phyloP scores from a whole-genome alignment of 2,329 filamentous ascomycete species.

The Zymoseptoria pseudotritici region DNA sequence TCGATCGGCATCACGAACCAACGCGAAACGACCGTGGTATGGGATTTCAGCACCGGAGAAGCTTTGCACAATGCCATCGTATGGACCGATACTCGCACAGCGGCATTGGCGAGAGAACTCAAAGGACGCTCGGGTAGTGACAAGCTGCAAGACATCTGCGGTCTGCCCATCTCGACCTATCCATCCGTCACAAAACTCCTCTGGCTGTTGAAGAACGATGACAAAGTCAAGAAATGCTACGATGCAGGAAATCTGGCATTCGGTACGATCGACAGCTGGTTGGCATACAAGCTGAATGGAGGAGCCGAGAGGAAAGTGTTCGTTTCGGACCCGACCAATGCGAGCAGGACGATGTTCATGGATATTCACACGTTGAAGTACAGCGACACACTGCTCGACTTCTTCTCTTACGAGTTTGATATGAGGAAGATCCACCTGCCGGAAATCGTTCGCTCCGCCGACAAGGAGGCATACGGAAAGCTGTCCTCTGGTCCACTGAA shows the following conservation, averaged over 20 bases:
- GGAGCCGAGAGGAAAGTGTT: slow-evolving; percentile 57
- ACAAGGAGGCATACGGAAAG: slow-evolving; percentile 63
- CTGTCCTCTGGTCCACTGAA: slow-evolving; percentile 59
- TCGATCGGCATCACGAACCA: slow-evolving; percentile 84
- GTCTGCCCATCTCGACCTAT: slow-evolving; percentile 80
- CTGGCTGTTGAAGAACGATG: slow-evolving; percentile 70
- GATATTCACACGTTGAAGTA: slow-evolving; percentile 75
- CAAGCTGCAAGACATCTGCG: slow-evolving; percentile 62
- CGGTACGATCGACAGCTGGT: slow-evolving; percentile 82
- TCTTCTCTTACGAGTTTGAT: slow-evolving; percentile 63
- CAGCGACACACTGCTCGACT: slow-evolving; percentile 68
- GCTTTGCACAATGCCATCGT: slow-evolving; percentile 78
- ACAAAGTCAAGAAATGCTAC: slow-evolving; percentile 64
- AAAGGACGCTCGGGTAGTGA: slow-evolving; percentile 62
- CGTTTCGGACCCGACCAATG: slow-evolving; percentile 82
- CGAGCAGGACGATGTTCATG: slow-evolving; percentile 91
- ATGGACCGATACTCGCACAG: slow-evolving; percentile 82
- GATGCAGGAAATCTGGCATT: slow-evolving; percentile 75
- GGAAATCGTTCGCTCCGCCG: slow-evolving; percentile 73
- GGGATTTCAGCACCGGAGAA: slow-evolving; percentile 74
- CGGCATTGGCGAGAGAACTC: slow-evolving; percentile 67
- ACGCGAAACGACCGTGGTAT: slow-evolving; percentile 78
- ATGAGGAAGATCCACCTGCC: slow-evolving; percentile 64
- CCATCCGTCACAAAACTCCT: slow-evolving; percentile 81
- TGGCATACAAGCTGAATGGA: slow-evolving; percentile 76